Base-by-base conservation (phyloP, 2,329 filamentous ascomycete species). In the Botrytis pseudocinerea region DNA sequence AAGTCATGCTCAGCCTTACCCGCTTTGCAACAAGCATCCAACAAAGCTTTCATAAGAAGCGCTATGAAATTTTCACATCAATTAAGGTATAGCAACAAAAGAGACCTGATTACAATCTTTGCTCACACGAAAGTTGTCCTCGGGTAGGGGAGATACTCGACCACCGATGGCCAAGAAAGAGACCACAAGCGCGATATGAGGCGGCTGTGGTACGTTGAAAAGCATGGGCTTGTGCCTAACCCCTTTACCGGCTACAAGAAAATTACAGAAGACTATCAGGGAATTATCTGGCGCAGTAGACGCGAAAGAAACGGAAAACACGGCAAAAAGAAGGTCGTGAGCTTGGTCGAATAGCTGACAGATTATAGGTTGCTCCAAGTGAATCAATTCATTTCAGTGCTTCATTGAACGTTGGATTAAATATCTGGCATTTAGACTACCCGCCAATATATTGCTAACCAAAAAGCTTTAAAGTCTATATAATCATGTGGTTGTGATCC, bases 121-220 rank as follows among this genome's bases (percentile, higher is more conserved):
- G 38, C 61, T 42, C 38, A 44, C 25, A 42, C 25, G 9, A 28
- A 28, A 20, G 9, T 44, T 42, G 61, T 20, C 61, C 61, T 44
- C 61, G n/a, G 28, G 63, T n/a, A 66, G 63, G 63, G 63, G 22
- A 66, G 63, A 66, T n/a, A 38, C 12, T n/a, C 61, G 63, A 32
- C 22, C 44, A 51, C 22, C 32, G 44, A n/a, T 51, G 35, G n/a
- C 63, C 44, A 14, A 4, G 20, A 51, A 51, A 35, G 44, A 38
- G 63, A 51, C 63, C 63, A 66, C 44, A 51, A 66, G 61, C 61
- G 61, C 61, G 61, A 5, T 38, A 20, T 46, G 44, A 38, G 48
- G 63, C 28, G 22, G 63, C 22, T 66, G 44, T 16, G 20, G 44
- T 48, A 66, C 32, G 35, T 38, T 51, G 10, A 38, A 66, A 38